A percentile compares a stretch with the other conserved stretches of the same genome.
Evolutionary conservation across 495 filamentous ascomycete species (phyloP).

Genomic region (Lentithecium fluviatile): DNA sequence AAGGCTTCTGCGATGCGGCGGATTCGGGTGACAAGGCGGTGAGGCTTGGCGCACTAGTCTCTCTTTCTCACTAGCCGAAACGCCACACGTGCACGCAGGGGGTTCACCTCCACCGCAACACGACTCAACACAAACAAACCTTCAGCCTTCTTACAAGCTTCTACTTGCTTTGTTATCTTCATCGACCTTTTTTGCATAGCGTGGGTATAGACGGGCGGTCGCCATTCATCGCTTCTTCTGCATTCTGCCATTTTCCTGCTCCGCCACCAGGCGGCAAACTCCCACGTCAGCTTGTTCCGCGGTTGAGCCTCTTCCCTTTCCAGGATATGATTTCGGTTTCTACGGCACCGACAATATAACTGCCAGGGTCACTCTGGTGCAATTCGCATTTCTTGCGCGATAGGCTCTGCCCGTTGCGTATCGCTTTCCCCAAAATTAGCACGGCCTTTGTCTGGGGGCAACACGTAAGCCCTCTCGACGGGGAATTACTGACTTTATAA

Average conservation of each 20-base stretch:
- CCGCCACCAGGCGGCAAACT: slow-evolving; percentile 23
- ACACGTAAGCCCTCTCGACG: background rate
- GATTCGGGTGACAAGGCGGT: background rate
- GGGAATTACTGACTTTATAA: background rate
- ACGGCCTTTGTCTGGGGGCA: too few species aligned
- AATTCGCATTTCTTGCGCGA: background rate
- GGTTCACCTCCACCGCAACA: background rate
- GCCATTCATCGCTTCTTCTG: slow-evolving; percentile 2
- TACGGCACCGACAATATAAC: too few species aligned
- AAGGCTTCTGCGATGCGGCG: background rate
- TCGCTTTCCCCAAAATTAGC: too few species aligned
- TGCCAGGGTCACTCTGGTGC: too few species aligned
- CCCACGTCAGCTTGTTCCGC: slow-evolving; percentile 7
- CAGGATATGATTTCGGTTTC: background rate
- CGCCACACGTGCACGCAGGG: background rate
- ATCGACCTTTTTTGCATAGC: slow-evolving; percentile 11
- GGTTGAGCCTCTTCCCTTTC: background rate
- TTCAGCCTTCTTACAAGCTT: background rate
- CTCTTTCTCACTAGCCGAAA: slow-evolving; percentile 4
- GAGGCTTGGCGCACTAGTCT: slow-evolving; percentile 5
- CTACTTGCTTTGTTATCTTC: background rate
- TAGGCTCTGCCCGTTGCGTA: background rate
- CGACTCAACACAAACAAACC: background rate
- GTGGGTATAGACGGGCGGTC: slow-evolving; percentile 10
- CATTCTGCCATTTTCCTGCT: slow-evolving; percentile 5